Evolutionary conservation across 1,284 basidiomycete genomes (phyloP).

Genomic region (Xerocomus minutiporus): DNA sequence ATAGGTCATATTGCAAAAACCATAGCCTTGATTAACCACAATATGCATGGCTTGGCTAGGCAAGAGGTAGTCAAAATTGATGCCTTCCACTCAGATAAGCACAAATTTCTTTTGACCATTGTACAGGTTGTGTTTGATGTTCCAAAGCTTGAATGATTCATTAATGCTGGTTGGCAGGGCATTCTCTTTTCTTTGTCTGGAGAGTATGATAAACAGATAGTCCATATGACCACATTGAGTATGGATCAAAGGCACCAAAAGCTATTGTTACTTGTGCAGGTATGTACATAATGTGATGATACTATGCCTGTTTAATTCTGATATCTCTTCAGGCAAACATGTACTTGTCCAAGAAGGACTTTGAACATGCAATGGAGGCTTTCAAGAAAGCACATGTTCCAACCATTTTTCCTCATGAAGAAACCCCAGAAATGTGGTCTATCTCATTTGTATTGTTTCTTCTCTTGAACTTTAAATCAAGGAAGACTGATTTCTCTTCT

Average conservation of each 20-base stretch:
- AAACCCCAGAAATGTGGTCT: constrained; percentile 3
- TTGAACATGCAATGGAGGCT: background rate
- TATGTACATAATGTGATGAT: background rate
- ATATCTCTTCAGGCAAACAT: constrained; percentile 2
- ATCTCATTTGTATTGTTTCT: constrained; percentile 1
- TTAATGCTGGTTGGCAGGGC: background rate
- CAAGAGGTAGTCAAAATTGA: background rate
- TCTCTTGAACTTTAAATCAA: background rate
- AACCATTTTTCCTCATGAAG: background rate
- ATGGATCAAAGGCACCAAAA: background rate
- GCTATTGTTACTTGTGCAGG: constrained; percentile 2
- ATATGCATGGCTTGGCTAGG: background rate
- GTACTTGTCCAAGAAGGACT: background rate
- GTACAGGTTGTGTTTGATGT: background rate
- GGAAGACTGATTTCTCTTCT: background rate
- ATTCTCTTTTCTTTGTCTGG: constrained; percentile 2
- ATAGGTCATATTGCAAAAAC: constrained; percentile 5
- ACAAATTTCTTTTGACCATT: background rate
- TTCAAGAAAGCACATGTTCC: background rate
- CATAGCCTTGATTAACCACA: background rate
- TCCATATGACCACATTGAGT: background rate
- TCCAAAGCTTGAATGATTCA: background rate
- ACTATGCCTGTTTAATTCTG: background rate
- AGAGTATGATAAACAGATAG: background rate
- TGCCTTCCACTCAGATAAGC: background rate